A percentile compares a stretch with the other conserved stretches of the same genome.
These are phyloP conservation scores for Zychaea mexicana DNA, from an alignment of 371 early-diverging fungal species.

Conservation along the genomic window DNA sequence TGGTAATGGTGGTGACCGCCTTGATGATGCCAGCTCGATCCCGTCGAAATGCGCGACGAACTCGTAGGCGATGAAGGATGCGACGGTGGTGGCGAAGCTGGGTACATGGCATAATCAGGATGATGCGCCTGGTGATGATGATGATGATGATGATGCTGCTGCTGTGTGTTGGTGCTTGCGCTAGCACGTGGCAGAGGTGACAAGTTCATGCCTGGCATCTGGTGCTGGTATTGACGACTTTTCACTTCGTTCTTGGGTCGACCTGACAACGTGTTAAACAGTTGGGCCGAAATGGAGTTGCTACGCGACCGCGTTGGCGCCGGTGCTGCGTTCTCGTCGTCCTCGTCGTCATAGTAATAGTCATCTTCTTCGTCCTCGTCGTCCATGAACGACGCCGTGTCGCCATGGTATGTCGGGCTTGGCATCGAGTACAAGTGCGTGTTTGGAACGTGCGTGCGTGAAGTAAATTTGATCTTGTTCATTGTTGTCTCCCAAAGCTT, in stretches of 20 bases:
- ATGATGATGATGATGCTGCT: constrained; percentile 1
- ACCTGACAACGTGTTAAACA: constrained; percentile 16
- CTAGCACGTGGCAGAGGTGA: constrained; percentile 42
- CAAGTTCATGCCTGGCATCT: constrained; percentile 36
- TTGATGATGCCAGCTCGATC: constrained; percentile 8
- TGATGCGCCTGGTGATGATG: too few species aligned
- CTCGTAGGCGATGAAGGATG: constrained; percentile 65
- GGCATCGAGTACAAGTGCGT: constrained; percentile 36
- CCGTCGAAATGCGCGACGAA: constrained; percentile 38
- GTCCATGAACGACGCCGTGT: constrained; percentile 30
- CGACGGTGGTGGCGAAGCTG: constrained; percentile 64
- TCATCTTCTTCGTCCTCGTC: constrained; percentile 47
- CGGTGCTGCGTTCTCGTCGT: constrained; percentile 29
- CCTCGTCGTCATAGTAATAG: constrained; percentile 47
- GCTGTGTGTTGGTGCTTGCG: constrained; percentile 24
- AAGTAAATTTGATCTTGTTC: constrained; percentile 42
- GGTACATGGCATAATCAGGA: constrained; percentile 44
- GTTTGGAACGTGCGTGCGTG: constrained; percentile 22
- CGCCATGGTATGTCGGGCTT: constrained; percentile 26
- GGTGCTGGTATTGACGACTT: constrained; percentile 10
- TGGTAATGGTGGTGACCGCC: background rate
- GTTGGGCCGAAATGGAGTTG: constrained; percentile 33
- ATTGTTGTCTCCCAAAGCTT: constrained; percentile 83
- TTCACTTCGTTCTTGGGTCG: constrained; percentile 8
- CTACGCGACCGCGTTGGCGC: constrained; percentile 20